Evolutionary conservation across 768 basidiomycete species (phyloP).

Genomic region (Russula virescens): DNA sequence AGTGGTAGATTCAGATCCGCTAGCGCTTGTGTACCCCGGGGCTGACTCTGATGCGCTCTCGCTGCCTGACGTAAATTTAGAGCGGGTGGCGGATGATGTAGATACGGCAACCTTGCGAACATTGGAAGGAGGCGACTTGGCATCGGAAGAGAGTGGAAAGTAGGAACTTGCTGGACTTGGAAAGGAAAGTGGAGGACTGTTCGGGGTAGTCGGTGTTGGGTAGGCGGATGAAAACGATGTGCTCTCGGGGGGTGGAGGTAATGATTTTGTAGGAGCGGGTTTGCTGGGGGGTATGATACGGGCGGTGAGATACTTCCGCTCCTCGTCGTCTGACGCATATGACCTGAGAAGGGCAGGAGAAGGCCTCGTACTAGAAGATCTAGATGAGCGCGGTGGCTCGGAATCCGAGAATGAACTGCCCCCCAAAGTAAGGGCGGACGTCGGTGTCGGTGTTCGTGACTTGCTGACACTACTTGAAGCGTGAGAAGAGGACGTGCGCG

Average conservation of each 20-base stretch:
- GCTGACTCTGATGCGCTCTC: constrained; percentile 21
- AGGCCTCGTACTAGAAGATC: background rate
- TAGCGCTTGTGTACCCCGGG: constrained; percentile 16
- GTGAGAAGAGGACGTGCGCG: constrained; percentile 9
- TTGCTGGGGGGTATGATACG: constrained; percentile 19
- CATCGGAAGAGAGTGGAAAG: background rate
- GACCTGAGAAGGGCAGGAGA: constrained; percentile 10
- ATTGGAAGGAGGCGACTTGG: constrained; percentile 2
- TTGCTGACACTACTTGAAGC: constrained; percentile 4
- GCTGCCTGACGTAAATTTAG: constrained; percentile 15
- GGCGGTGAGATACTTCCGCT: constrained; percentile 15
- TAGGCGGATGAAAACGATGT: background rate
- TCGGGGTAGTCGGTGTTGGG: constrained; percentile 2
- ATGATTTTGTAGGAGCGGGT: constrained; percentile 18
- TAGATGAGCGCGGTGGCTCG: constrained; percentile 12
- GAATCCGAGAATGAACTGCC: constrained; percentile 20
- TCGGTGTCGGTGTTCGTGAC: constrained; percentile 20
- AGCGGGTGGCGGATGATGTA: constrained; percentile 3
- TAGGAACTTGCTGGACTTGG: constrained; percentile 8
- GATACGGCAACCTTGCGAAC: constrained; percentile 18
- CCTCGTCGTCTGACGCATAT: constrained; percentile 21
- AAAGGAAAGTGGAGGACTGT: constrained; percentile 6
- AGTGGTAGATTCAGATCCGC: constrained; percentile 19
- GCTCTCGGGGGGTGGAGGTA: constrained; percentile 17
- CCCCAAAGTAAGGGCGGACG: constrained; percentile 10